Conservation (phyloP, 305 asterid species). For the Fraxinus sp. region DNA sequence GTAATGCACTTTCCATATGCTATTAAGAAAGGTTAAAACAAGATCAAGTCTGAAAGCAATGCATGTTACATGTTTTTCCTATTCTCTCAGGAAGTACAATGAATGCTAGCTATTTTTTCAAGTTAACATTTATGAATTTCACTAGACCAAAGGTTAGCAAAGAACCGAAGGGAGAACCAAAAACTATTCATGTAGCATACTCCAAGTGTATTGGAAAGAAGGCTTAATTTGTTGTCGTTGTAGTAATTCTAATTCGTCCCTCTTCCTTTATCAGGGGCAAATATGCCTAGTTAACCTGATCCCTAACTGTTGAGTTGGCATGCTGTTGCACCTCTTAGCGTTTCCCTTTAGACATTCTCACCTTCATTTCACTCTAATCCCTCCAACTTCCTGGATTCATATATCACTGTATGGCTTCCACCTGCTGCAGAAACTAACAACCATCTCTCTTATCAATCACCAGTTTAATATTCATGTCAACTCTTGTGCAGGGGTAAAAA, state of each 20-base stretch:
- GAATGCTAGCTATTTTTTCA: background rate
- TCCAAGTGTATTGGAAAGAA: background rate
- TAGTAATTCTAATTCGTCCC: background rate
- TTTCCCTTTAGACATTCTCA: background rate
- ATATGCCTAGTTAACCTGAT: background rate
- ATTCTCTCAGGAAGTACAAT: background rate
- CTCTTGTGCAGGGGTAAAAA: conserved; percentile 62
- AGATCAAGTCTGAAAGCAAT: background rate
- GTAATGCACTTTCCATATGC: background rate
- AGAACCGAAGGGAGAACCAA: background rate
- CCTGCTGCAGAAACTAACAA: background rate
- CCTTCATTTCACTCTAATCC: background rate
- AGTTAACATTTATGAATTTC: background rate
- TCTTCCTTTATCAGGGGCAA: background rate
- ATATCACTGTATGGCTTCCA: background rate
- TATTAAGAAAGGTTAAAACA: background rate
- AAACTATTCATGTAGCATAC: background rate
- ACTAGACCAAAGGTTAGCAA: background rate
- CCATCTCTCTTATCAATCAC: background rate
- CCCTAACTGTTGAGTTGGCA: background rate
- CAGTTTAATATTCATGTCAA: background rate
- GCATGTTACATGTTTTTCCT: background rate
- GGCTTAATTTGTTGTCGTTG: background rate
- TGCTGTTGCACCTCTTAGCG: background rate
- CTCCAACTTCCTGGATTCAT: background rate